Evolutionary conservation across 352 stramenopile species (phyloP).

Genomic region (Phytophthora sp.): DNA sequence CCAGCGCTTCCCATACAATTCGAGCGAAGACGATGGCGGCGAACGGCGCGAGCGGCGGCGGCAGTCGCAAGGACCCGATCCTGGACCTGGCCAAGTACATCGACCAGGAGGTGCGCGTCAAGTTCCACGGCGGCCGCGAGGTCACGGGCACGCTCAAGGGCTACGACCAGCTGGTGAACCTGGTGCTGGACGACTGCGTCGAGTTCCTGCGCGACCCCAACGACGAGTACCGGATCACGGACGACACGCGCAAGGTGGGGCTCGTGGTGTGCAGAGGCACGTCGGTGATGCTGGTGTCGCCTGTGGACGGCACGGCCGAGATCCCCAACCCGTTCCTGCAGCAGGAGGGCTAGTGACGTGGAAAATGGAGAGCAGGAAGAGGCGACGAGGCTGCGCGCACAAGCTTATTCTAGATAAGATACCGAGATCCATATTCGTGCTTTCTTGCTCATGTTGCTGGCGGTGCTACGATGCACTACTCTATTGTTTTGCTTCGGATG

Average conservation of each 20-base stretch:
- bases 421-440: constrained; percentile 23
- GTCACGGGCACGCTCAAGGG: constrained; percentile 93
- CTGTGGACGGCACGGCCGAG: constrained; percentile 91
- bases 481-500: constrained; percentile 12
- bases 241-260: constrained; percentile 92
- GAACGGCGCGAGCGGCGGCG: constrained; percentile 48
- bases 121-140: constrained; percentile 94
- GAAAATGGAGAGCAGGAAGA: neutral
- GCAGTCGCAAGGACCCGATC: constrained; percentile 84
- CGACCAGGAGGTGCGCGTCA: constrained; percentile 94
- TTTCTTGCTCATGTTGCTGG: constrained; percentile 4
- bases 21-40: constrained; percentile 49
- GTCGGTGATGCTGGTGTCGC: constrained; percentile 92
- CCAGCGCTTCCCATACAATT: constrained; percentile 10
- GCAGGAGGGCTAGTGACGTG: constrained; percentile 66
- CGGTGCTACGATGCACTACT: constrained; percentile 6
- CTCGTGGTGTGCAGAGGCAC: constrained; percentile 94
- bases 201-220: constrained; percentile 95
- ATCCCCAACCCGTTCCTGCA: constrained; percentile 93
- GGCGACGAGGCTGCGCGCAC: neutral
- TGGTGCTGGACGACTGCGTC: constrained; percentile 96
- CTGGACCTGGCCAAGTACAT: constrained; percentile 96
- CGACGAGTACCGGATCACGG: constrained; percentile 89
- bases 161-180: constrained; percentile 97
- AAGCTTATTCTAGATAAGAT: constrained; percentile 27